Evolutionary conservation across 192 early-diverging fungal species (phyloP).

Genomic region (Chytriomyces confervae): DNA sequence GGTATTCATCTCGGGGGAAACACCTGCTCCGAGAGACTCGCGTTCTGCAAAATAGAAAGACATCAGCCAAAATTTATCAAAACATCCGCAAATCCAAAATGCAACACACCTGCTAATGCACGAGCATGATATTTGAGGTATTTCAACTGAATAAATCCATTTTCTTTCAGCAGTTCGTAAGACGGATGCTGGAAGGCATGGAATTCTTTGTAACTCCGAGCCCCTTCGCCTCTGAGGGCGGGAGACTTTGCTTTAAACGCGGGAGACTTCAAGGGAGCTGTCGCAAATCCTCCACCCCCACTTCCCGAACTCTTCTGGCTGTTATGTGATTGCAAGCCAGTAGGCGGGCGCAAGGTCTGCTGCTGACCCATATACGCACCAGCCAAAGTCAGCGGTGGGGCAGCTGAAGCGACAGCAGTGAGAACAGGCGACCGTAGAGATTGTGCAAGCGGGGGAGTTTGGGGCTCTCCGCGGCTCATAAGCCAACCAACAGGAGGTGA

Average conservation of each 20-base stretch:
- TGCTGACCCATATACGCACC: background rate
- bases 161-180: conserved; percentile 92
- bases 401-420: background rate
- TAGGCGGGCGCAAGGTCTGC: too few relatives aligned
- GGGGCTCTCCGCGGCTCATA: conserved; percentile 33
- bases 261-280: background rate
- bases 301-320: too few relatives aligned
- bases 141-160: conserved; percentile 97
- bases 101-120: conserved; percentile 71
- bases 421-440: conserved; percentile 1
- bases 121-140: conserved; percentile 94
- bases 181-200: conserved; percentile 77
- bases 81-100: background rate
- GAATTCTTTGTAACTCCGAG: conserved; percentile 52
- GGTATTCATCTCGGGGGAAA: conserved; percentile 96
- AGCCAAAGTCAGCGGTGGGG: conserved; percentile 1
- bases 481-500: conserved; percentile 60
- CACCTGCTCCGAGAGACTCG: conserved; percentile 85
- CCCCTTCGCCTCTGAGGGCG: background rate
- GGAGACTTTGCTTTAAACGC: background rate
- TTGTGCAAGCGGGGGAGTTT: conserved; percentile 26
- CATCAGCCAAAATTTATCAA: background rate
- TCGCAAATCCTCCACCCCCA: too few relatives aligned
- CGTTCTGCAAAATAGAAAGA: conserved; percentile 66
- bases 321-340: too few relatives aligned